phyloP scores from a whole-genome alignment of 257 asterid species.

The Linaria vulgaris region DNA sequence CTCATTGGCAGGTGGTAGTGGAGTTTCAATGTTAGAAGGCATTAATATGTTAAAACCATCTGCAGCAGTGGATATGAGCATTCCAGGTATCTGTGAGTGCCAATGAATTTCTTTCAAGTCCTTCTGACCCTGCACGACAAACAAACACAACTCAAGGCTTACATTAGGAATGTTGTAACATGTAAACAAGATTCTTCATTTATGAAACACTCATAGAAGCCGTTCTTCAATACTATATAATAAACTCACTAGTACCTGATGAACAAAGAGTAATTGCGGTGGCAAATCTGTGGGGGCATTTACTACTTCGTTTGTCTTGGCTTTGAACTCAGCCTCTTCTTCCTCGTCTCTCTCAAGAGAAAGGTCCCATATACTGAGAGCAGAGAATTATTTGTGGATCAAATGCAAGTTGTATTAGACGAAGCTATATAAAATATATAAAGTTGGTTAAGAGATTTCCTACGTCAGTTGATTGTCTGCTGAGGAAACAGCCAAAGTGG shows the following conservation, averaged over 20 bases:
- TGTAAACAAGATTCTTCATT: too few species aligned
- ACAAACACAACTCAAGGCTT: not conserved
- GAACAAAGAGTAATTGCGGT: slow-evolving; percentile 92
- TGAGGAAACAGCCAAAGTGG: slow-evolving; percentile 87
- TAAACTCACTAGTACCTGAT: slow-evolving; percentile 89
- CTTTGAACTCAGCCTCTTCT: slow-evolving; percentile 86
- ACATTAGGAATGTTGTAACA: not conserved
- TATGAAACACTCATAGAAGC: too few species aligned
- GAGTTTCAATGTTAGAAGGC: slow-evolving; percentile 81
- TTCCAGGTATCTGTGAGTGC: slow-evolving; percentile 94
- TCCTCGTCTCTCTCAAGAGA: slow-evolving; percentile 91
- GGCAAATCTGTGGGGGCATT: slow-evolving; percentile 88
- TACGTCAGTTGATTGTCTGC: slow-evolving; percentile 88
- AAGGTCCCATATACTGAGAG: slow-evolving; percentile 86
- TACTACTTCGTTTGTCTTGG: slow-evolving; percentile 63
- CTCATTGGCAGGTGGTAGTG: slow-evolving; percentile 42
- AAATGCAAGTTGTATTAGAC: not conserved
- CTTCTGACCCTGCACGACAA: slow-evolving; percentile 76
- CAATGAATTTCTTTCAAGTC: slow-evolving; percentile 95
- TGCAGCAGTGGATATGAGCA: slow-evolving; percentile 84
- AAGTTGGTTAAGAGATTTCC: slow-evolving; percentile 28
- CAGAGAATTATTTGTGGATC: not conserved
- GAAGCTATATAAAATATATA: not conserved
- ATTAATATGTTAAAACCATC: slow-evolving; percentile 82
- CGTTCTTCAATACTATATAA: too few species aligned